Evolutionary conservation across 1,284 basidiomycete genomes (phyloP).

Genomic region (Pascua guehoae): DNA sequence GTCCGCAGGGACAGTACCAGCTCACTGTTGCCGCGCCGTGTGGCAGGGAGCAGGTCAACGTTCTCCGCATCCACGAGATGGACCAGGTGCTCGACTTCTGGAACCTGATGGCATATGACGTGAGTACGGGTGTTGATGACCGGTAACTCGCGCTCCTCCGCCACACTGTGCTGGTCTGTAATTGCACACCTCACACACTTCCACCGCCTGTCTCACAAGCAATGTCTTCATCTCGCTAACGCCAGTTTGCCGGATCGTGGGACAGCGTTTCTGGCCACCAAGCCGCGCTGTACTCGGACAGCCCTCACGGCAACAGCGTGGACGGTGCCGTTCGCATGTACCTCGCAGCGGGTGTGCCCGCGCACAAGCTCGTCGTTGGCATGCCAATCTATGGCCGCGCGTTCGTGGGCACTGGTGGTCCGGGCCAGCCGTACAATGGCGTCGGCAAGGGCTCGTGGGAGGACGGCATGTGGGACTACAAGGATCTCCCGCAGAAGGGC

Average conservation of each 20-base stretch:
- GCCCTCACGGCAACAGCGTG: slow-evolving; percentile 57
- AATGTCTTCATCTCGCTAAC: too few relatives aligned
- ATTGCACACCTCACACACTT: too few relatives aligned
- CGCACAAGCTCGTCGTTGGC: slow-evolving; percentile 73
- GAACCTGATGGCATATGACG: slow-evolving; percentile 69
- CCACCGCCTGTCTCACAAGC: too few relatives aligned
- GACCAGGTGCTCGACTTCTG: slow-evolving; percentile 69
- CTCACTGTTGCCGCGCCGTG: slow-evolving; percentile 74
- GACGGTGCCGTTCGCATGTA: slow-evolving; percentile 69
- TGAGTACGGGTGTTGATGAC: background rate
- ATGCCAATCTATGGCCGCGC: slow-evolving; percentile 81
- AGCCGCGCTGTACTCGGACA: slow-evolving; percentile 64
- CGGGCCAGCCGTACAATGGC: slow-evolving; percentile 64
- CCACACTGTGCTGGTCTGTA: too few relatives aligned
- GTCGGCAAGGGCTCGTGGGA: slow-evolving; percentile 60
- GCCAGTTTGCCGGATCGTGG: slow-evolving; percentile 49
- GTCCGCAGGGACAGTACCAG: slow-evolving; percentile 46
- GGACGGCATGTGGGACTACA: slow-evolving; percentile 60
- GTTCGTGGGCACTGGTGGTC: slow-evolving; percentile 72
- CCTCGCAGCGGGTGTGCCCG: slow-evolving; percentile 62
- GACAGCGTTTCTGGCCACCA: slow-evolving; percentile 65
- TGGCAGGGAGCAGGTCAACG: slow-evolving; percentile 63
- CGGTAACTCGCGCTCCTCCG: background rate
- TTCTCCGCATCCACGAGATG: slow-evolving; percentile 68
- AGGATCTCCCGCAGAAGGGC: slow-evolving; percentile 64